Evolutionary conservation across 345 rosid genomes (phyloP).

Genomic region (Heritiera fomes): DNA sequence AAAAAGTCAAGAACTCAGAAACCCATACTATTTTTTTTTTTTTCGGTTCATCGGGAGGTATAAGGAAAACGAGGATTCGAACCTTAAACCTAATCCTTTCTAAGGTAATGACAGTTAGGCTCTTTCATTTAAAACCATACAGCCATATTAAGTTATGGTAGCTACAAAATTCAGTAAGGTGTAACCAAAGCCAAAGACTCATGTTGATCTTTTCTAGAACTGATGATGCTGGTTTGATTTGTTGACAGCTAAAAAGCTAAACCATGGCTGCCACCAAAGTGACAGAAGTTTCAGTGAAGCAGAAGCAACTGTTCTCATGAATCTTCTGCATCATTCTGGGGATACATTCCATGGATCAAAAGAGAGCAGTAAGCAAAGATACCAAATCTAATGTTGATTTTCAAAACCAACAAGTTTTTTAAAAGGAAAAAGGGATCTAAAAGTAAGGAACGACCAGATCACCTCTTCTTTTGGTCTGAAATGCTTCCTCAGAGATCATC

Average conservation of each 20-base stretch:
- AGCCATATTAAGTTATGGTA: too few species aligned
- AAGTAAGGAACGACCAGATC: slow-evolving; percentile 2
- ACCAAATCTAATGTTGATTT: not conserved
- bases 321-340: not conserved
- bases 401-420: not conserved
- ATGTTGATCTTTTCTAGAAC: not conserved
- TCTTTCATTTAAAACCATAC: too few species aligned
- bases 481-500: not conserved
- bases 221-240: not conserved
- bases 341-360: not conserved
- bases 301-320: not conserved
- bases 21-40: too few species aligned
- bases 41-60: too few species aligned
- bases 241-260: slow-evolving; percentile 2
- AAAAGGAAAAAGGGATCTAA: not conserved
- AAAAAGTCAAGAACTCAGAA: too few species aligned
- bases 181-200: not conserved
- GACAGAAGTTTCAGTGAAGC: slow-evolving; percentile 4
- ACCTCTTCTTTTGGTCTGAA: not conserved
- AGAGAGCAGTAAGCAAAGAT: not conserved
- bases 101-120: too few species aligned
- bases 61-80: too few species aligned
- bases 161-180: not conserved
- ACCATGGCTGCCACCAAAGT: not conserved
- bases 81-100: too few species aligned